These are phyloP conservation scores for Paecilomyces sp. DNA, from an alignment of 2,329 filamentous ascomycete genomes.

Conservation along the genomic window DNA sequence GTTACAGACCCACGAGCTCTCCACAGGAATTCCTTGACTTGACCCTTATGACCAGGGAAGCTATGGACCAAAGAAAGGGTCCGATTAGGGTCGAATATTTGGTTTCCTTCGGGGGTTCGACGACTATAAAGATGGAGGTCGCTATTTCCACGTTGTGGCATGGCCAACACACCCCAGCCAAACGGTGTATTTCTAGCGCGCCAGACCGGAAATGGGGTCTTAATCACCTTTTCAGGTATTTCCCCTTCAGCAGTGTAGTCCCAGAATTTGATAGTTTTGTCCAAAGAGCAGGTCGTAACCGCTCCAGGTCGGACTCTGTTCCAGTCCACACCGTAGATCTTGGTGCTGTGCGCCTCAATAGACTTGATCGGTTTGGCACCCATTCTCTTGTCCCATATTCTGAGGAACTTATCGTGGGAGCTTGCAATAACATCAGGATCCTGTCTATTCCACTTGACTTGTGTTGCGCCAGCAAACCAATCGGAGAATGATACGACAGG, in stretches of 20 bases:
- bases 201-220: slow-evolving; percentile 82
- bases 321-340: slow-evolving; percentile 95
- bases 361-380: slow-evolving; percentile 71
- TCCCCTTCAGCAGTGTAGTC: slow-evolving; percentile 62
- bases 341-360: slow-evolving; percentile 81
- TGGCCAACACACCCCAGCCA: slow-evolving; percentile 74
- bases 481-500: slow-evolving; percentile 79
- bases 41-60: slow-evolving; percentile 50
- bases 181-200: slow-evolving; percentile 87
- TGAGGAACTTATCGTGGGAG: slow-evolving; percentile 78
- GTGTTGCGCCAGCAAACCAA: slow-evolving; percentile 88
- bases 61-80: slow-evolving; percentile 40
- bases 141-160: slow-evolving; percentile 84
- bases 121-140: slow-evolving; percentile 79
- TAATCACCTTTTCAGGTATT: slow-evolving; percentile 67
- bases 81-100: slow-evolving; percentile 18
- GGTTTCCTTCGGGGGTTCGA: slow-evolving; percentile 33
- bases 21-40: slow-evolving; percentile 91
- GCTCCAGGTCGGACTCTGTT: slow-evolving; percentile 67
- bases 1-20: slow-evolving; percentile 64
- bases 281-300: slow-evolving; percentile 80
- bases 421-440: slow-evolving; percentile 82
- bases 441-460: slow-evolving; percentile 91
- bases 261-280: slow-evolving; percentile 92
- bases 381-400: slow-evolving; percentile 84